Conservation (phyloP, 176 grass and related monocot species). For the Carex myosuroides region DNA sequence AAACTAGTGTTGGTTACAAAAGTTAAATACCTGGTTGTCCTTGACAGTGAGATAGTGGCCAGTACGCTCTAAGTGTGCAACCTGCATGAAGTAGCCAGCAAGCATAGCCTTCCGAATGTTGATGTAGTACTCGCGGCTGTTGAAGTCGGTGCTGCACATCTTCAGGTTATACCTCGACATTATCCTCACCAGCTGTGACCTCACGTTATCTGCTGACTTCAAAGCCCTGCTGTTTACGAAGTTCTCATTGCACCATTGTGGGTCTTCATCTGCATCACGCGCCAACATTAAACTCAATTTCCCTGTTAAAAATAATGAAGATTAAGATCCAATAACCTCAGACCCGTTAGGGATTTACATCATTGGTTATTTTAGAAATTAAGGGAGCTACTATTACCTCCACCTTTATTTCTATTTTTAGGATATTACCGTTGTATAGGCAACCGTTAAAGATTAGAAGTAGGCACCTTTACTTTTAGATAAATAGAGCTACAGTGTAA, state of each 20-base stretch:
- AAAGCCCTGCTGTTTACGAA: conserved; percentile 69
- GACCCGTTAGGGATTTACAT: too few relatives aligned
- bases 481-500: too few relatives aligned
- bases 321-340: too few relatives aligned
- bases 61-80: conserved; percentile 83
- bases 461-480: too few relatives aligned
- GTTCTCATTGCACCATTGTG: conserved; percentile 94
- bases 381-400: too few relatives aligned
- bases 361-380: too few relatives aligned
- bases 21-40: conserved; percentile 79
- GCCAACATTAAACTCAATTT: neutral
- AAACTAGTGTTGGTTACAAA: neutral
- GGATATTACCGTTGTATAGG: too few relatives aligned
- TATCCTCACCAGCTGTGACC: conserved; percentile 89
- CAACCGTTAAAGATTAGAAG: too few relatives aligned
- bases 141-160: conserved; percentile 83
- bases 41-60: conserved; percentile 91
- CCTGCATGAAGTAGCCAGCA: conserved; percentile 97
- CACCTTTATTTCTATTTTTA: too few relatives aligned
- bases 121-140: conserved; percentile 75
- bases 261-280: conserved; percentile 57
- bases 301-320: too few relatives aligned
- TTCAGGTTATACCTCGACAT: conserved; percentile 96
- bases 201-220: conserved; percentile 91
- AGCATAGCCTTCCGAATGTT: conserved; percentile 89